phyloP scores from a whole-genome alignment of 2,329 filamentous ascomycete species.

The Zymoseptoria crescenta region DNA sequence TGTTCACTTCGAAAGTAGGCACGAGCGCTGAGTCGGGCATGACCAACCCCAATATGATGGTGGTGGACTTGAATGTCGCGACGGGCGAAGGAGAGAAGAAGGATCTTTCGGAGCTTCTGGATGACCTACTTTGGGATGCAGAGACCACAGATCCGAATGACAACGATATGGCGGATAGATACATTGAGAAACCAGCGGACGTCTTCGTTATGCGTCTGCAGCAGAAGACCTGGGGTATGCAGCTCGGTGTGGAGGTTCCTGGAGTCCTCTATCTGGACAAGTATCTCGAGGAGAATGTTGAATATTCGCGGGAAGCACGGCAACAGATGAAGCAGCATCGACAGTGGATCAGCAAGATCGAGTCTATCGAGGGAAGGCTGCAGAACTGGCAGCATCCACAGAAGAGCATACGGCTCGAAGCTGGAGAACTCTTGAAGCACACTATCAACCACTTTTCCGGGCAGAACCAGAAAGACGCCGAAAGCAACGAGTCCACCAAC shows the following conservation, averaged over 20 bases:
- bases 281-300: constrained; percentile 48
- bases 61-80: constrained; percentile 13
- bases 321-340: constrained; percentile 30
- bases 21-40: constrained; percentile 19
- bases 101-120: constrained; percentile 22
- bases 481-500: constrained; percentile 11
- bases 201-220: constrained; percentile 46
- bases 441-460: constrained; percentile 27
- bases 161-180: constrained; percentile 19
- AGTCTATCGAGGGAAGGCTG: constrained; percentile 30
- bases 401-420: constrained; percentile 28
- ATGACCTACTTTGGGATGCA: constrained; percentile 26
- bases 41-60: constrained; percentile 10
- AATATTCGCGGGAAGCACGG: constrained; percentile 43
- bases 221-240: constrained; percentile 26
- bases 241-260: constrained; percentile 45
- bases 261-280: constrained; percentile 51
- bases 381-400: constrained; percentile 29
- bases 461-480: constrained; percentile 18
- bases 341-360: constrained; percentile 25
- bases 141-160: constrained; percentile 15
- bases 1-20: constrained; percentile 24
- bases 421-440: constrained; percentile 31
- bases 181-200: constrained; percentile 43
- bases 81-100: constrained; percentile 9